Evolutionary conservation across 2,329 filamentous ascomycete species (phyloP), one percentile per base, ranked within the genome.

Genomic region (Alternaria ethzedia): DNA sequence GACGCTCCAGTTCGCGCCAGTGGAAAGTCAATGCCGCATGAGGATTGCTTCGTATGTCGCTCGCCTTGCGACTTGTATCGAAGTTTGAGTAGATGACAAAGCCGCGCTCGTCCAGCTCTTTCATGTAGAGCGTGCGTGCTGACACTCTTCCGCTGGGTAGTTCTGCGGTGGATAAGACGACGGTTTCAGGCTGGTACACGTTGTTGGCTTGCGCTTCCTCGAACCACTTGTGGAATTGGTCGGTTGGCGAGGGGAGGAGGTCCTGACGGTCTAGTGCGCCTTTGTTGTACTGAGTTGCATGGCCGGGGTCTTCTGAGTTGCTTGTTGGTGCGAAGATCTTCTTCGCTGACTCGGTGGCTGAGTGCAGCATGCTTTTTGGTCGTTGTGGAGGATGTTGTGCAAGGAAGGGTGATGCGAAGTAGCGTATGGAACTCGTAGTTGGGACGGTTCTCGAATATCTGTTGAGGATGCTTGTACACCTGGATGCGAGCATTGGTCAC

Each of bases 71-170:
- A 63, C 89, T 92, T 0, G 92, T 96, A 64, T 89, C 94, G 83
- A 94, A 95, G 81, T 99, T 99, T 75, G 89, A 91, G 85, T 98
- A 99, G 52, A 99, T 86, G 46, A 98, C 93, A 81, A 96, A 99
- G 15, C 94, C 94, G 20, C 79, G 81, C 6, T 84, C 81, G 80
- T 98, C 94, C 23, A 98, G 88, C 84, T 98, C 96, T 82, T 99
- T 99, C 70, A 99, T 86, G 82, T 98, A 99, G 41, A 99, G 93
- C 70, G 93, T 87, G 63, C 96, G 92, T 4, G 92, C 90, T 50
- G 89, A 93, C 20, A 98, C 91, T 50, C 91, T 90, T 64, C 96
- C 96, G 0, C 89, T 91, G 2, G 95, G 95, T 5, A 98, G 86
- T 23, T 86, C 84, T 0, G 94, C 94, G 1, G 96, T 99, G 4